Percentiles rank a stretch among this genome's conserved stretches.
phyloP scores from a whole-genome alignment of 139 green algal genomes.

The Chlorella ohadii region DNA sequence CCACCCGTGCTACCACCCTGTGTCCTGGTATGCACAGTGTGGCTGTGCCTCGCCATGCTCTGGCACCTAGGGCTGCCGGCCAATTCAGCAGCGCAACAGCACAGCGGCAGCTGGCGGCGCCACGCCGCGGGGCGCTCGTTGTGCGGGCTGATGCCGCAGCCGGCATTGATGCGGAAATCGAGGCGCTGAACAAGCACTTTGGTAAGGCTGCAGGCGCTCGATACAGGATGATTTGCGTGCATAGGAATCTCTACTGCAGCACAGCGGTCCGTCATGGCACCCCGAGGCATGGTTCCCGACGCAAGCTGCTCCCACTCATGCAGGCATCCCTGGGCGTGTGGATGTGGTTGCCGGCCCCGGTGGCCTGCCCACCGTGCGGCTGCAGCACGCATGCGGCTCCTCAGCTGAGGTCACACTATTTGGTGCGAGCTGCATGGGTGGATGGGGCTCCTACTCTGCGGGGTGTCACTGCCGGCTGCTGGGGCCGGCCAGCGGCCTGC shows the following conservation, averaged over 20 bases:
- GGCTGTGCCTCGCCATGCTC: too few relatives aligned
- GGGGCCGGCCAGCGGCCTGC: too few relatives aligned
- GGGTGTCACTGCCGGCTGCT: too few relatives aligned
- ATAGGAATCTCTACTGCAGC: too few relatives aligned
- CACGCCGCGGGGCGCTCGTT: background rate
- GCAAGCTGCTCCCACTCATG: too few relatives aligned
- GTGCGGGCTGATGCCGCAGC: background rate
- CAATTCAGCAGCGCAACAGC: background rate
- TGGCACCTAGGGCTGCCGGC: too few relatives aligned
- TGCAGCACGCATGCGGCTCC: conserved; percentile 80
- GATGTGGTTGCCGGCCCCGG: conserved; percentile 40
- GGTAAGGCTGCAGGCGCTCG: background rate
- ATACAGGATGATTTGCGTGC: too few relatives aligned
- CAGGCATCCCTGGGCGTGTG: conserved; percentile 35
- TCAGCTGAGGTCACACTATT: conserved; percentile 91
- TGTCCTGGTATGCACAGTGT: too few relatives aligned
- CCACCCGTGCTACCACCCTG: too few relatives aligned
- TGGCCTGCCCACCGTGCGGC: conserved; percentile 46
- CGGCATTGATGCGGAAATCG: background rate
- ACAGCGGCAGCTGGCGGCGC: background rate
- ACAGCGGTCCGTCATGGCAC: too few relatives aligned
- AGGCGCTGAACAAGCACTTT: conserved; percentile 30
- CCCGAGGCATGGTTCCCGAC: too few relatives aligned
- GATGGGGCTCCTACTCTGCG: too few relatives aligned
- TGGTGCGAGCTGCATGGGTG: conserved; percentile 71